A percentile compares a stretch with the other conserved stretches of the same genome.
These are phyloP conservation scores for Tranzscheliella williamsii DNA, from an alignment of 1,284 basidiomycete species.

Conservation along the genomic window DNA sequence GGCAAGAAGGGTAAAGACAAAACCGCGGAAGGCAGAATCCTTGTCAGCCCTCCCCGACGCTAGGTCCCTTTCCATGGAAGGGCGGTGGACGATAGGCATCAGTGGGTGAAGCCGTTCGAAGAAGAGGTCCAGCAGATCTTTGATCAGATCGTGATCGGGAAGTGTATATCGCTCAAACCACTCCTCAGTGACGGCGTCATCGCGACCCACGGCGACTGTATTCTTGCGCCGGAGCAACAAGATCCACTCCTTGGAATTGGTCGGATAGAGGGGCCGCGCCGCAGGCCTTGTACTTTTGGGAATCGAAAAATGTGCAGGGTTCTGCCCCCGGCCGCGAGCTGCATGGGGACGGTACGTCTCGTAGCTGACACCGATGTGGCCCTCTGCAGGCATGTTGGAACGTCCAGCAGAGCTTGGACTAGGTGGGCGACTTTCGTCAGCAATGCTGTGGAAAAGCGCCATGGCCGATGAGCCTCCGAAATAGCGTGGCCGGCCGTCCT, in stretches of 20 bases:
- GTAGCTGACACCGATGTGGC: slow-evolving; percentile 37
- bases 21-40: slow-evolving; percentile 50
- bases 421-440: slow-evolving; percentile 39
- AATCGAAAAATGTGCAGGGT: too few relatives aligned
- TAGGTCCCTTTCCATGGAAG: slow-evolving; percentile 41
- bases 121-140: slow-evolving; percentile 39
- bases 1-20: slow-evolving; percentile 51
- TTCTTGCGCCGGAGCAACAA: slow-evolving; percentile 47
- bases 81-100: slow-evolving; percentile 51
- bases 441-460: slow-evolving; percentile 34
- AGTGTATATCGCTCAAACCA: slow-evolving; percentile 50
- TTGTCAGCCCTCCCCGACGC: slow-evolving; percentile 36
- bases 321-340: not conserved
- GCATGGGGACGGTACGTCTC: slow-evolving; percentile 15
- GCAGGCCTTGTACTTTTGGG: not conserved
- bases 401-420: slow-evolving; percentile 20
- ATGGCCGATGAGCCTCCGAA: slow-evolving; percentile 47
- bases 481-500: slow-evolving; percentile 50
- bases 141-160: slow-evolving; percentile 36
- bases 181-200: slow-evolving; percentile 42
- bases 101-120: slow-evolving; percentile 46
- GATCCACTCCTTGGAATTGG: slow-evolving; percentile 53
- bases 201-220: slow-evolving; percentile 47
- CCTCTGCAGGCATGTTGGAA: slow-evolving; percentile 3
- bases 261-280: slow-evolving; percentile 34